Conservation (phyloP, 108 stramenopile genomes). For the Skeletonema tropicum region DNA sequence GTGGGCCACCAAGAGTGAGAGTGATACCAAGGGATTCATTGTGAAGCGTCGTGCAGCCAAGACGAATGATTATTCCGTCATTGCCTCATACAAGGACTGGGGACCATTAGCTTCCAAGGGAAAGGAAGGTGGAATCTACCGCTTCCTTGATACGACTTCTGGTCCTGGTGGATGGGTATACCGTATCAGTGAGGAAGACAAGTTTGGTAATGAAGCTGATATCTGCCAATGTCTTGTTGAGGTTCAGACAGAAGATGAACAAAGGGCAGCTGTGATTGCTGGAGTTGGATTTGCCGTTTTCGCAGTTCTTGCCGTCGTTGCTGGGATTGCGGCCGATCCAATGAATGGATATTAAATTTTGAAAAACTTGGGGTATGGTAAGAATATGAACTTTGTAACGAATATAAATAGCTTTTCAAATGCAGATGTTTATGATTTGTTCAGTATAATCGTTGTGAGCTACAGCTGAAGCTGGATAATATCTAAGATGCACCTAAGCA, state of each 20-base stretch:
- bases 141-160: slow-evolving; percentile 65
- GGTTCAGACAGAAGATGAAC: slow-evolving; percentile 87
- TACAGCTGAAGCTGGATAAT: not conserved
- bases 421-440: not conserved
- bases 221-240: slow-evolving; percentile 88
- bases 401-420: not conserved
- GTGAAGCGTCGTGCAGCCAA: slow-evolving; percentile 87
- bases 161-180: slow-evolving; percentile 89
- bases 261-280: slow-evolving; percentile 79
- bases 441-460: too few species aligned
- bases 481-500: too few species aligned
- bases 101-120: slow-evolving; percentile 82
- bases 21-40: slow-evolving; percentile 78
- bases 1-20: slow-evolving; percentile 82
- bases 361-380: not conserved
- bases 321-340: slow-evolving; percentile 82
- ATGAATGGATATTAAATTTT: slow-evolving; percentile 36
- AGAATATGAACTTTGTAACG: not conserved
- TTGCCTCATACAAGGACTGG: slow-evolving; percentile 77
- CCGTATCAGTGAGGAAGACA: slow-evolving; percentile 83
- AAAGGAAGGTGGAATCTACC: slow-evolving; percentile 74
- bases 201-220: slow-evolving; percentile 70
- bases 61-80: slow-evolving; percentile 69
- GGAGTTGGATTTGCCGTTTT: slow-evolving; percentile 72
- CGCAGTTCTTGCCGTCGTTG: slow-evolving; percentile 68